Evolutionary conservation across 495 filamentous ascomycete genomes (phyloP).

Genomic region (Penicillium atrosanguineum): DNA sequence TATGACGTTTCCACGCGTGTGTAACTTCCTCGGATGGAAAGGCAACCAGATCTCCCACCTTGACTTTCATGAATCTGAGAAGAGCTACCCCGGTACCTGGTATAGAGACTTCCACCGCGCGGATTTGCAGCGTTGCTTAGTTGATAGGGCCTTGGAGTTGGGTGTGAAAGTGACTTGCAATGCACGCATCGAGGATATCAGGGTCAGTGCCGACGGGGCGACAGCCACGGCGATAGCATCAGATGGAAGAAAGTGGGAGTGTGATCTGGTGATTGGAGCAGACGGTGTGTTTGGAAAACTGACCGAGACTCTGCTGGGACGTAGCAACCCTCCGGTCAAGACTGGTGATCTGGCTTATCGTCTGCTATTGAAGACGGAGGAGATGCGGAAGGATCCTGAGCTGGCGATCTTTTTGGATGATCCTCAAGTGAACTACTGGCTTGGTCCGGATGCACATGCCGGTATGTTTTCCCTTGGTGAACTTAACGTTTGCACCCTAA

Average conservation of each 20-base stretch:
- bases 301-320: constrained; percentile 36
- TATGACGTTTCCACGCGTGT: constrained; percentile 51
- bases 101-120: constrained; percentile 62
- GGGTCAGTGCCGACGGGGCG: constrained; percentile 22
- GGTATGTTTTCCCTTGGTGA: constrained; percentile 17
- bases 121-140: constrained; percentile 51
- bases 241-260: constrained; percentile 37
- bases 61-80: constrained; percentile 45
- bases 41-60: constrained; percentile 50
- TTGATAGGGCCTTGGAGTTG: constrained; percentile 50
- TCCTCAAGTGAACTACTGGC: constrained; percentile 67
- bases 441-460: constrained; percentile 61
- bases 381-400: constrained; percentile 48
- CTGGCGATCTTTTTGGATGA: constrained; percentile 49
- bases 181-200: constrained; percentile 40
- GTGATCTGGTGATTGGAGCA: constrained; percentile 56
- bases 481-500: not conserved
- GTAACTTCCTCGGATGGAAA: constrained; percentile 53
- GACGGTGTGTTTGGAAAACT: constrained; percentile 54
- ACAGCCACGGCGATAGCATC: constrained; percentile 25
- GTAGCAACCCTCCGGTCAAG: constrained; percentile 44
- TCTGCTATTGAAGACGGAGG: constrained; percentile 50
- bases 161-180: constrained; percentile 47
- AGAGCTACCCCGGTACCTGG: constrained; percentile 47
- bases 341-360: constrained; percentile 71